These are phyloP conservation scores for Verticillium tricorpus DNA, from an alignment of 2,329 filamentous ascomycete species.

Conservation along the genomic window DNA sequence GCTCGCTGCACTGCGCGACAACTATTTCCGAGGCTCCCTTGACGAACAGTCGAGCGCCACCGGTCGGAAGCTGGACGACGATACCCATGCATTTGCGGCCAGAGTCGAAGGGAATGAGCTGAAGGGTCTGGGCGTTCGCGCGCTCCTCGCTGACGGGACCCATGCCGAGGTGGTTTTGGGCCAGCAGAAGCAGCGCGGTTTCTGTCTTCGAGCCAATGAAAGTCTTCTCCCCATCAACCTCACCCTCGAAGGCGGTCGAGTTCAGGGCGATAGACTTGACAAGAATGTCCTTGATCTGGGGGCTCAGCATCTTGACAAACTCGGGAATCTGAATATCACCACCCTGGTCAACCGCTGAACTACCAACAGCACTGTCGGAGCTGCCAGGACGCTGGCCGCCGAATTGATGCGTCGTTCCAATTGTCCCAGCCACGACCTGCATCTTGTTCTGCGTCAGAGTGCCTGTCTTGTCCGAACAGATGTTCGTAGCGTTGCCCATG, in stretches of 20 bases:
- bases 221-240: slow-evolving; percentile 59
- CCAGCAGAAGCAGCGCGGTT: slow-evolving; percentile 67
- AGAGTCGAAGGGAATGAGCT: slow-evolving; percentile 73
- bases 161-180: slow-evolving; percentile 63
- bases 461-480: slow-evolving; percentile 66
- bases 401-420: slow-evolving; percentile 53
- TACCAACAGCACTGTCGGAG: slow-evolving; percentile 12
- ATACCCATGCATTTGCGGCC: slow-evolving; percentile 68
- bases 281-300: slow-evolving; percentile 46
- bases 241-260: slow-evolving; percentile 73
- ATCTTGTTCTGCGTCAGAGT: slow-evolving; percentile 66
- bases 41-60: slow-evolving; percentile 52
- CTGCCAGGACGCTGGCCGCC: slow-evolving; percentile 31
- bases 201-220: slow-evolving; percentile 79
- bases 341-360: slow-evolving; percentile 16
- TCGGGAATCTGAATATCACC: slow-evolving; percentile 36
- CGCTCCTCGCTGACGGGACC: slow-evolving; percentile 60
- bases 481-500: slow-evolving; percentile 73
- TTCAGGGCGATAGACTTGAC: slow-evolving; percentile 59
- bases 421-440: slow-evolving; percentile 58
- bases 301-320: slow-evolving; percentile 40
- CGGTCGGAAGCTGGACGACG: slow-evolving; percentile 46
- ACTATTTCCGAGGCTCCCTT: slow-evolving; percentile 64
- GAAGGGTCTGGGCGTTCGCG: slow-evolving; percentile 52
- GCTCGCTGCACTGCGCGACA: slow-evolving; percentile 49